A percentile compares a stretch with the other conserved stretches of the same genome.
Evolutionary conservation across 2,329 filamentous ascomycete species (phyloP).

Genomic region (Penicillium brevicompactum): DNA sequence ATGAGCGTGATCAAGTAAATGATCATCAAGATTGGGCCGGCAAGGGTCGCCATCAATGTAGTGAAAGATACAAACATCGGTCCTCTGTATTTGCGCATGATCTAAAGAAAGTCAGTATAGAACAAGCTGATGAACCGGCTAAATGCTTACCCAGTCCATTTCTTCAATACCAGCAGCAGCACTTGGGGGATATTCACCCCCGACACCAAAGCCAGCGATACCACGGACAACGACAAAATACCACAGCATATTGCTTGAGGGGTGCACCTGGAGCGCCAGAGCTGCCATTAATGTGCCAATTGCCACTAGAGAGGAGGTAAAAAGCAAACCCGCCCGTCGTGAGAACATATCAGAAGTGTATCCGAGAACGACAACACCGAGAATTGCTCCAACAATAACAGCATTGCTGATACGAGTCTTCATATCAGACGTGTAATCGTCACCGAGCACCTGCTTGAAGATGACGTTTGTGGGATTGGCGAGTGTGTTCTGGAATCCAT

Average conservation of each 20-base stretch:
- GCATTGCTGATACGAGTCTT: slow-evolving; percentile 35
- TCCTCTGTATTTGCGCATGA: slow-evolving; percentile 30
- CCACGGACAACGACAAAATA: slow-evolving; percentile 41
- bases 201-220: slow-evolving; percentile 41
- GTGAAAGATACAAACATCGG: slow-evolving; percentile 40
- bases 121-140: background rate
- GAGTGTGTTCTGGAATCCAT: slow-evolving; percentile 33
- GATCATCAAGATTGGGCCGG: slow-evolving; percentile 37
- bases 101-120: slow-evolving; percentile 14
- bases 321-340: slow-evolving; percentile 28
- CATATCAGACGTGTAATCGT: slow-evolving; percentile 30
- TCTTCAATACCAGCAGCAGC: slow-evolving; percentile 41
- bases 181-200: slow-evolving; percentile 42
- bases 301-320: slow-evolving; percentile 32
- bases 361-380: slow-evolving; percentile 30
- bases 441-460: slow-evolving; percentile 31
- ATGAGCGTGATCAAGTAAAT: slow-evolving; percentile 40
- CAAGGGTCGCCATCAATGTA: slow-evolving; percentile 38
- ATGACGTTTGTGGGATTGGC: slow-evolving; percentile 38
- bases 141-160: slow-evolving; percentile 30
- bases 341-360: slow-evolving; percentile 34
- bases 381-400: slow-evolving; percentile 32
- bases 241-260: slow-evolving; percentile 39
- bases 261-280: slow-evolving; percentile 40
- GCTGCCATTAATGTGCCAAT: slow-evolving; percentile 38